phyloP scores from a whole-genome alignment of 2,329 filamentous ascomycete species.

The Diaporthe ilicicola region DNA sequence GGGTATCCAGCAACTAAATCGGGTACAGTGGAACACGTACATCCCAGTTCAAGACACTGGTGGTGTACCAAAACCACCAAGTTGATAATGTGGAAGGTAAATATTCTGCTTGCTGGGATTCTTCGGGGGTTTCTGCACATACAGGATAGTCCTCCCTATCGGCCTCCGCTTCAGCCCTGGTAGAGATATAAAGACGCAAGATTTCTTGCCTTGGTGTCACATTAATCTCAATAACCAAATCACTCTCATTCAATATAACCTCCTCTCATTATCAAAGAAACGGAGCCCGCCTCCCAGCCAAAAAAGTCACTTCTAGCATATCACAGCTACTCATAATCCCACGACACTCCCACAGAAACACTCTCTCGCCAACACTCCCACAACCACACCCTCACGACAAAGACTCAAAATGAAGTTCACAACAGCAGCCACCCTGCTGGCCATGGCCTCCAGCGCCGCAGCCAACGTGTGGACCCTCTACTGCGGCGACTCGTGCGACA shows the following conservation, averaged over 20 bases:
- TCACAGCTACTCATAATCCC: not conserved
- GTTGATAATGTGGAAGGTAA: not conserved
- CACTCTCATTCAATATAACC: not conserved
- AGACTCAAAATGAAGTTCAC: slow-evolving; percentile 18
- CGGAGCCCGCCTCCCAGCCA: not conserved
- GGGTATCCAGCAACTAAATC: not conserved
- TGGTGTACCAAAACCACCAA: not conserved
- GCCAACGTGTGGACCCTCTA: slow-evolving; percentile 29
- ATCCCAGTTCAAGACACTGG: not conserved
- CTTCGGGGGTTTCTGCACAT: not conserved
- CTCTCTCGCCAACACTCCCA: not conserved
- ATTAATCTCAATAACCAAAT: not conserved
- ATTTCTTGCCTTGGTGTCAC: not conserved
- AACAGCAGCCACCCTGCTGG: slow-evolving; percentile 3
- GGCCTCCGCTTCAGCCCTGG: not conserved
- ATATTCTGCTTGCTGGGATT: not conserved
- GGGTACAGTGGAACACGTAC: not conserved
- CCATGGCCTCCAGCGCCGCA: slow-evolving; percentile 12
- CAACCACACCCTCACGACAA: not conserved
- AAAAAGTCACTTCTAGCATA: not conserved
- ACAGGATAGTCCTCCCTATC: not conserved
- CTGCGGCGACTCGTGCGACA: slow-evolving; percentile 28
- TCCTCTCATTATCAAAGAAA: not conserved
- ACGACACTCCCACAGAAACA: not conserved
- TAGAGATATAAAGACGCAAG: not conserved